Evolutionary conservation across 2,329 filamentous ascomycete species (phyloP).

Genomic region (Diaporthe sp.): DNA sequence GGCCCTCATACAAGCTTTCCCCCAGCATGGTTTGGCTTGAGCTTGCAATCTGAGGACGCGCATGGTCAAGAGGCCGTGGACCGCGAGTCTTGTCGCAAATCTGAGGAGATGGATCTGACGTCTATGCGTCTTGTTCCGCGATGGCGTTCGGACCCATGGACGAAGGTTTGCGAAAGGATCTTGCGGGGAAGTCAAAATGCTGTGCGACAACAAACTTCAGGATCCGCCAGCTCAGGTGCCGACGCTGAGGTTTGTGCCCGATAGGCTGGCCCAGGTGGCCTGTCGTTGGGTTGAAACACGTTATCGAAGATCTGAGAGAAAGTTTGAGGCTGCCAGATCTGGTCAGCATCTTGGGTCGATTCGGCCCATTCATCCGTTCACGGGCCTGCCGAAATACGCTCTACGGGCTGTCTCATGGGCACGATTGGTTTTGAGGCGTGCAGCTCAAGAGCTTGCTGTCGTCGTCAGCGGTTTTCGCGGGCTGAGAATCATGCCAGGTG

Average conservation of each 20-base stretch:
- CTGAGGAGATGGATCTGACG: neutral
- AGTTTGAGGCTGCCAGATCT: constrained; percentile 26
- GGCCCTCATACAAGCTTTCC: neutral
- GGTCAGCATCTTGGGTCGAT: constrained; percentile 30
- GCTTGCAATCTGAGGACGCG: neutral
- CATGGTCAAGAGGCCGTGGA: neutral
- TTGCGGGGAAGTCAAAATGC: constrained; percentile 23
- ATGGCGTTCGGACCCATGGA: constrained; percentile 22
- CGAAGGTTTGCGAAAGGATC: constrained; percentile 20
- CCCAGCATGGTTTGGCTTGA: neutral
- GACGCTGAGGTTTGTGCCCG: constrained; percentile 14
- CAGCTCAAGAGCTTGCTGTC: neutral
- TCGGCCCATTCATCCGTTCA: constrained; percentile 4
- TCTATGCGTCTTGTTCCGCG: neutral
- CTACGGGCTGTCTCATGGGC: neutral
- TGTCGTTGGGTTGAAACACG: constrained; percentile 17
- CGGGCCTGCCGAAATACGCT: constrained; percentile 11
- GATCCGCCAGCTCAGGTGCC: constrained; percentile 18
- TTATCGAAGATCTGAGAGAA: constrained; percentile 27
- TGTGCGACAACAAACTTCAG: constrained; percentile 22
- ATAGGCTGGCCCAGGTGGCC: constrained; percentile 17
- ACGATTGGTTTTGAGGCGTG: neutral
- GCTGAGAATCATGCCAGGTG: constrained; percentile 23
- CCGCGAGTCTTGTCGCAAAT: neutral
- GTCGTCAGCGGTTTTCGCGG: neutral